Base-by-base conservation (phyloP, 2,329 filamentous ascomycete species). In the Fragosphaeria purpurea region DNA sequence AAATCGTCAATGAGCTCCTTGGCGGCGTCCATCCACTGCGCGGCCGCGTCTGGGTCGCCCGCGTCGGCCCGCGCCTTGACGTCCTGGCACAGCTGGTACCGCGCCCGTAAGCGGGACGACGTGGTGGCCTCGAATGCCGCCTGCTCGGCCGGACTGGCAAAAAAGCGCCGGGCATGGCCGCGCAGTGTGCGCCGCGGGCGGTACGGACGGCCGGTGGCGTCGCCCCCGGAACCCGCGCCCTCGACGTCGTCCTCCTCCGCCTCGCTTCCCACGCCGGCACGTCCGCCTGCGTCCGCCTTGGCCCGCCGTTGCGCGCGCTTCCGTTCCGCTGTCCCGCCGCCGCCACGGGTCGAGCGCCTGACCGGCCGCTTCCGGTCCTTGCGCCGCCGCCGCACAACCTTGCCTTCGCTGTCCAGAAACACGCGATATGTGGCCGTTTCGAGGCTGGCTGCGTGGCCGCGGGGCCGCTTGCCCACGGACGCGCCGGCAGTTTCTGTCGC, bases 1-100 rank as follows among this genome's bases (percentile, higher is more conserved):
- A 84, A 84, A 53, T 84, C 80, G 52, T 82, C 75, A 8, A 82
- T 73, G 7, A 85, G 70, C 47, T 76, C 72, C 59, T 72, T 73
- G 0, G 80, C 80, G 5, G 76, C 77, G 31, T 67, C 64, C 74
- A 83, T 79, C 76, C 81, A 84, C 5, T 63, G 57, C 2, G 63
- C 59, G 6, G 72, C 64, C n/a, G 77, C 69, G 7, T 72, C 70
- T 9, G 63, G 56, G 30, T 71, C 64, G 2, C 71, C 69, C 12
- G 62, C 64, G 35, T 57, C 54, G 2, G 58, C 57, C 37, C 54
- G 55, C 41, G 55, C 55, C 50, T 61, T 70, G 13, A 75, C 58
- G 31, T 68, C 67, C 41, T 66, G 66, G 43, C 76, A 70, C 46
- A 67, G 59, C 50, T 69, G 65, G 57, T 72, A 76, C 50, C 72